A percentile compares a stretch with the other conserved stretches of the same genome.
Evolutionary conservation across 1,284 basidiomycete genomes (phyloP).

Genomic region (Dichomitus squalens): DNA sequence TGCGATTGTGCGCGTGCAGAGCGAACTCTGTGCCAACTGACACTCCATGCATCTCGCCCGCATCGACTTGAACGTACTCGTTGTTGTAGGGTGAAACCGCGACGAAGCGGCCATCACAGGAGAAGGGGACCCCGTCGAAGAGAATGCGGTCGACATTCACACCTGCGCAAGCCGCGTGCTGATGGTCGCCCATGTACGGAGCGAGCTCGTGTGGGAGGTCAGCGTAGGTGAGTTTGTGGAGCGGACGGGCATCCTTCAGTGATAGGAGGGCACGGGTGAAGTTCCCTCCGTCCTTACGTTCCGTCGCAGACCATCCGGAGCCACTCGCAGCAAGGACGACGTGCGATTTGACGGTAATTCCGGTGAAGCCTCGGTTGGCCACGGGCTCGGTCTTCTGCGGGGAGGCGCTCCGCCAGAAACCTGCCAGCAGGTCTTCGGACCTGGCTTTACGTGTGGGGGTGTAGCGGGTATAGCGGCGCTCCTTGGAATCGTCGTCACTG

Average conservation of each 20-base stretch:
- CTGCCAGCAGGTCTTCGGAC: conserved; percentile 52
- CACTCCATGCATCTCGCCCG: conserved; percentile 62
- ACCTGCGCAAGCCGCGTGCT: conserved; percentile 56
- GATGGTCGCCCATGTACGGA: conserved; percentile 35
- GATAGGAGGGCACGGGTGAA: conserved; percentile 58
- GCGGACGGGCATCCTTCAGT: conserved; percentile 43
- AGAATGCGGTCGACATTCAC: conserved; percentile 48
- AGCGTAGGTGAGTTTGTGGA: conserved; percentile 56
- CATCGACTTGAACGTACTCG: conserved; percentile 48
- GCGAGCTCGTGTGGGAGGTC: conserved; percentile 48
- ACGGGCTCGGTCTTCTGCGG: conserved; percentile 30
- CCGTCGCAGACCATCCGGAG: conserved; percentile 52
- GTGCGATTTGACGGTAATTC: conserved; percentile 44
- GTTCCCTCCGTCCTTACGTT: conserved; percentile 60
- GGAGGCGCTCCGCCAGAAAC: conserved; percentile 54
- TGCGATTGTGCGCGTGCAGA: conserved; percentile 59
- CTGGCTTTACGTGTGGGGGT: conserved; percentile 54
- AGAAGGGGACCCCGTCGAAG: conserved; percentile 58
- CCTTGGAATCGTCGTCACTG: conserved; percentile 36
- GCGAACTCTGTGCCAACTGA: conserved; percentile 60
- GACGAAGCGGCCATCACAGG: conserved; percentile 48
- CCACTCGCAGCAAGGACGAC: conserved; percentile 57
- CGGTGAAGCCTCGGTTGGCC: conserved; percentile 49
- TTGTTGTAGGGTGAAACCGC: conserved; percentile 42
- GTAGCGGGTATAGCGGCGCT: conserved; percentile 52